phyloP scores from a whole-genome alignment of 164 flowering plant genomes.

The Hamamelis virginiana region DNA sequence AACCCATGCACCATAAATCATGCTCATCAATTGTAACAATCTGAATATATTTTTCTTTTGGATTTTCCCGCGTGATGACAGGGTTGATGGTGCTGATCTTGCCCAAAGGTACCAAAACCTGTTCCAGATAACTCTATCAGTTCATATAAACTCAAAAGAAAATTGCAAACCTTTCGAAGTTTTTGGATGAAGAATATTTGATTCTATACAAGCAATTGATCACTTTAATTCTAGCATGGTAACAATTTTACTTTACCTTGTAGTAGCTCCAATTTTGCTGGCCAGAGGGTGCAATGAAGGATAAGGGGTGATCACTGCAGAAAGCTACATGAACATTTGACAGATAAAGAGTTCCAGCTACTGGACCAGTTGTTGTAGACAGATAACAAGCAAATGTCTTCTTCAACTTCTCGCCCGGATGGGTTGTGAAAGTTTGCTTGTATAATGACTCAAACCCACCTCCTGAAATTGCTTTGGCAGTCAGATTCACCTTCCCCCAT shows the following conservation, averaged over 20 bases:
- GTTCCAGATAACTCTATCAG: constrained; percentile 10
- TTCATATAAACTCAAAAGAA: too few species aligned
- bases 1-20: constrained; percentile 77
- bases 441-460: constrained; percentile 59
- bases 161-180: too few species aligned
- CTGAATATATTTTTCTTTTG: constrained; percentile 53
- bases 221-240: not conserved
- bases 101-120: constrained; percentile 43
- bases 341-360: constrained; percentile 59
- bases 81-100: constrained; percentile 36
- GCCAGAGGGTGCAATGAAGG: constrained; percentile 53
- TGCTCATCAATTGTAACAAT: constrained; percentile 50
- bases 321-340: constrained; percentile 52
- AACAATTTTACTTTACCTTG: constrained; percentile 37
- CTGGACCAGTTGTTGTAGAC: constrained; percentile 65
- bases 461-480: constrained; percentile 50
- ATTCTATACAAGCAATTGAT: too few species aligned
- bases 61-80: constrained; percentile 36
- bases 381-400: constrained; percentile 65
- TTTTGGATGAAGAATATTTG: too few species aligned
- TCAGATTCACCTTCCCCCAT: constrained; percentile 56
- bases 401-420: constrained; percentile 46
- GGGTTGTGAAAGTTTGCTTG: constrained; percentile 46
- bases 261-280: constrained; percentile 63
- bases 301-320: constrained; percentile 67